Evolutionary conservation across 148 eudicot genomes (phyloP), one percentile per base, ranked within the genome.

Genomic region (Vaccinium darrowii): DNA sequence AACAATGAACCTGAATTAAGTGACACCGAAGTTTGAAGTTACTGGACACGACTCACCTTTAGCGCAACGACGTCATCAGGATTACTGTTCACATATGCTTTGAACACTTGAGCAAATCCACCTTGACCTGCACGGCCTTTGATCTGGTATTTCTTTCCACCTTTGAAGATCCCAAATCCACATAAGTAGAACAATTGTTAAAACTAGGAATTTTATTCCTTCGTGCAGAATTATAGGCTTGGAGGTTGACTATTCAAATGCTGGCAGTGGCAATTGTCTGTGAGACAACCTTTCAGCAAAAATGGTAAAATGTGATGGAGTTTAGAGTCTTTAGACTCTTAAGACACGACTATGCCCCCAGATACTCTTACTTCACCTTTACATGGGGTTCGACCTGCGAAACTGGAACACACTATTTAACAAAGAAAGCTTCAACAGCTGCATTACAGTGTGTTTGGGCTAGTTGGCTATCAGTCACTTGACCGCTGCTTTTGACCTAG

Each of bases 61-160:
- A 97, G 87, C 19, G 96, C 98, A 86, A 97, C 98, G 54, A 91
- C 91, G 7, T 94, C 93, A 16, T 92, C 94, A 62, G 98, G 93
- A 78, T 94, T 88, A 86, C 90, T 88, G 83, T 92, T 85, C 65
- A 92, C 87, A 86, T 74, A 87, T 82, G 99, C 99, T 86, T 95
- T 95, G 81, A 89, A 94, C 89, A 97, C 98, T 90, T 92, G 94
- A 84, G 98, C 98, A 92, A 95, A 95, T 81, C 96, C 96, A 78
- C 98, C 99, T 73, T 88, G 89, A 77, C 98, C 98, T 82, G 99
- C 98, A 88, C 93, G 92, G 19, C 98, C 98, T 88, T 92, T 95
- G 88, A 92, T 93, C 88, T 90, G 97, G 67, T 97, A 97, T 81
- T 91, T 93, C 81, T 85, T 86, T 88, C 89, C 92, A 88, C 98